Percentiles rank a stretch among this genome's conserved stretches.
phyloP scores from a whole-genome alignment of 805 yeast genomes.

The Citeromyces matritensis region DNA sequence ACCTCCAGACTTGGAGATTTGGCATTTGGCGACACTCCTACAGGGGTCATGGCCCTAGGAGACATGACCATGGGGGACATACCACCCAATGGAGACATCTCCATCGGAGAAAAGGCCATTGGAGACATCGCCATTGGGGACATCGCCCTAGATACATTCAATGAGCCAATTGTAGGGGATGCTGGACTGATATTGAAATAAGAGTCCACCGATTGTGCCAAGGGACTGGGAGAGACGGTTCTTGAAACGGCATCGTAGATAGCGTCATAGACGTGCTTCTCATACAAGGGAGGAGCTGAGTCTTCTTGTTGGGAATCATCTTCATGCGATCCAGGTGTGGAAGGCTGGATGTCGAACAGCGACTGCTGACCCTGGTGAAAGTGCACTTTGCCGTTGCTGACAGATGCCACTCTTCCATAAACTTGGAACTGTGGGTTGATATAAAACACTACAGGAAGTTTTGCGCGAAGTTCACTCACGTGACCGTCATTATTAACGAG shows the following conservation, averaged over 20 bases:
- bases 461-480: constrained; percentile 33
- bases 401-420: constrained; percentile 10
- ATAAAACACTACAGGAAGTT: constrained; percentile 28
- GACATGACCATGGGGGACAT: too few relatives aligned
- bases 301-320: background rate
- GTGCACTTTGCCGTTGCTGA: constrained; percentile 11
- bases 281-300: constrained; percentile 27
- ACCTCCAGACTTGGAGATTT: too few relatives aligned
- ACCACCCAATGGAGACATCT: too few relatives aligned
- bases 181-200: too few relatives aligned
- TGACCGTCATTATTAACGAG: constrained; percentile 34
- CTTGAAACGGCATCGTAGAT: constrained; percentile 18
- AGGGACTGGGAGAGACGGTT: constrained; percentile 5
- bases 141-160: too few relatives aligned
- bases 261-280: constrained; percentile 20
- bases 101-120: too few relatives aligned
- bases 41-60: too few relatives aligned
- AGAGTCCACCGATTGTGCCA: too few relatives aligned
- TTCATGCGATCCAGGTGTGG: background rate
- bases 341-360: constrained; percentile 3
- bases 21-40: too few relatives aligned
- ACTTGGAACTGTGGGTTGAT: constrained; percentile 19
- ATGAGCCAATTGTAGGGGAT: too few relatives aligned
- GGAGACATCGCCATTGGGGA: too few relatives aligned
- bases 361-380: constrained; percentile 7